A percentile compares a stretch with the other conserved stretches of the same genome.
Evolutionary conservation across 164 flowering plant genomes (phyloP).

Genomic region (Magnolia kwangsiensis): DNA sequence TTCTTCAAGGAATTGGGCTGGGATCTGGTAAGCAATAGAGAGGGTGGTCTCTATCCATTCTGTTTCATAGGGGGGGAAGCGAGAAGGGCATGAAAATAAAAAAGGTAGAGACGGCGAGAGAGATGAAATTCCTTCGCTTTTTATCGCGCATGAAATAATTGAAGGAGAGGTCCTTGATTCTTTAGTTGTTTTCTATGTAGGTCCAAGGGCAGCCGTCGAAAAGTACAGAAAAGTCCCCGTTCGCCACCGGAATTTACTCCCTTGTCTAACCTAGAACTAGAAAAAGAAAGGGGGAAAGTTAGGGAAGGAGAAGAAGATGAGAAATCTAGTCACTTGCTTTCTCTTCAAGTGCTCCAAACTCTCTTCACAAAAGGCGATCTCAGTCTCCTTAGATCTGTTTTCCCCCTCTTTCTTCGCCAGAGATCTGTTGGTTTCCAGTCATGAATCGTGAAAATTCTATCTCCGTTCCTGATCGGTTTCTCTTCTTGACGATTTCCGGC

Average conservation of each 20-base stretch:
- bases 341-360: not conserved
- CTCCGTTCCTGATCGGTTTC: not conserved
- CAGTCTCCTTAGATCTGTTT: not conserved
- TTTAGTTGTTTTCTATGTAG: not conserved
- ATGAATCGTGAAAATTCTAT: slow-evolving; percentile 5
- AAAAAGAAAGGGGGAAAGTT: not conserved
- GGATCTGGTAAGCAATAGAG: slow-evolving; percentile 5
- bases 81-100: slow-evolving; percentile 5
- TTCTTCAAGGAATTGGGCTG: not conserved
- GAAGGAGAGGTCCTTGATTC: not conserved
- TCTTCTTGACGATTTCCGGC: not conserved
- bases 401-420: not conserved
- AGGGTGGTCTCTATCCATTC: not conserved
- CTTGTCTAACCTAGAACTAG: not conserved
- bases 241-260: not conserved
- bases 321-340: not conserved
- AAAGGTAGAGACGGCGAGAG: not conserved
- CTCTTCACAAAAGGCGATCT: not conserved
- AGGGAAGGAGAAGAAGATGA: not conserved
- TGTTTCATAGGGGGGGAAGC: not conserved
- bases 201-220: not conserved
- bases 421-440: slow-evolving; percentile 9
- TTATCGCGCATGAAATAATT: not conserved
- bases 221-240: not conserved
- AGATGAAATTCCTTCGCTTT: not conserved